Evolutionary conservation across 2,329 filamentous ascomycete genomes (phyloP), one percentile per base, ranked within the genome.

Genomic region (Epichloe amarillans): DNA sequence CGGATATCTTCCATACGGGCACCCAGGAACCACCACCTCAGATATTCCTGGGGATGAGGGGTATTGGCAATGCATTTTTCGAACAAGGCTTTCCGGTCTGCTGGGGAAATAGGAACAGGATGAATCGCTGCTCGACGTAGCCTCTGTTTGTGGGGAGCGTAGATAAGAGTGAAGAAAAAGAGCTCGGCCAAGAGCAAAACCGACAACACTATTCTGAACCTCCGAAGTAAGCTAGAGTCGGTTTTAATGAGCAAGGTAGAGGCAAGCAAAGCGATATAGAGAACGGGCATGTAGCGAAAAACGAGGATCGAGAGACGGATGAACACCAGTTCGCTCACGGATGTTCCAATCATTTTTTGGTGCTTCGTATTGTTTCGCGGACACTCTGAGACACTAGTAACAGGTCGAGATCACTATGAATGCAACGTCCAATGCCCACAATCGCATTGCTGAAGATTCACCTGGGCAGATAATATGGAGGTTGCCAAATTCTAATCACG

Each of bases 1-100:
- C 74, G 71, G 50, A 88, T 79, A 36, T 83, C 79, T 17, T 69
- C 62, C 1, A 69, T 52, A 10, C 74, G 68, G 2, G 82, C 78
- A 35, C 76, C 78, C n/a, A 80, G 69, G 55, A 86, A 86, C 84
- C 84, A 88, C 53, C 72, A 70, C 46, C 67, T 70, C 41, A 88
- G 56, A 58, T 84, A 87, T 21, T 64, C 63, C 50, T 78, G 74
- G 0, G 71, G 67, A 54, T 80, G 73, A 1, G 75, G 67, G 4
- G 83, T 71, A 56, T 75, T 78, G 35, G 66, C 67, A 53, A 75
- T 68, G 63, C 79, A 80, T 39, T 72, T 72, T 47, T 72, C 64
- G 59, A 86, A 84, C 3, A 87, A 66, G 1, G 63, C 69, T 41
- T 68, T 65, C 23, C 83, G 72, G 48, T 79, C 69, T 5, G 71